Evolutionary conservation across 805 yeast genomes (phyloP), one percentile per base, ranked within the genome.

Genomic region (Vanderwaltozyma verrucispora): DNA sequence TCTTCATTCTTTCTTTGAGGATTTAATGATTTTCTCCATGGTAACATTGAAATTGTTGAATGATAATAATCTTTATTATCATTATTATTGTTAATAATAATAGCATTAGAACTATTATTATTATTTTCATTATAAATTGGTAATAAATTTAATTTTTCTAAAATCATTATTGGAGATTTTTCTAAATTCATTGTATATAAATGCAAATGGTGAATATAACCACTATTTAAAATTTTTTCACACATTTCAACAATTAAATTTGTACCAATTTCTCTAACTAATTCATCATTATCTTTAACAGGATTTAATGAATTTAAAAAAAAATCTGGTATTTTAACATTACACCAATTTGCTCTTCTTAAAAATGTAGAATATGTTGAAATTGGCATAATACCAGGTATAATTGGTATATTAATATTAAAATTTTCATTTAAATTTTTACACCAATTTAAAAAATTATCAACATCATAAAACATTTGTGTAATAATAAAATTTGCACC

Each of bases 311-410:
- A 72, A 19, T 74, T 76, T 47, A 76, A 60, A 59, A 88, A 87
- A 34, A 73, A 69, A 42, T 72, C 70, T 3, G 98, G 98, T 41
- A 92, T 71, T 29, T 71, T 62, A 49, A 92, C 79, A 53, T 83
- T 81, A 42, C 94, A 86, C 98, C 98, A 92, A 38, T 77, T 77
- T 15, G 96, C 95, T 59, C 98, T 76, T 66, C 98, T 80, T 45
- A 87, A 61, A 58, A 92, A 92, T 3, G 95, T 77, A 19, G 94
- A 82, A 62, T 89, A 88, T 3, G 96, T 85, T n/a, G 94, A 78
- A 41, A 92, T 88, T 17, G 98, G 98, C 98, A 92, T 92, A 60
- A 92, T 87, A 12, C 98, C 98, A 1, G 98, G 98, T 42, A 92
- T 80, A 47, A 92, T 83, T 21, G 97, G 97, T 37, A 84, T 77